These are phyloP conservation scores for Colletotrichum eremochloae DNA, from an alignment of 2,329 filamentous ascomycete genomes.

Conservation along the genomic window DNA sequence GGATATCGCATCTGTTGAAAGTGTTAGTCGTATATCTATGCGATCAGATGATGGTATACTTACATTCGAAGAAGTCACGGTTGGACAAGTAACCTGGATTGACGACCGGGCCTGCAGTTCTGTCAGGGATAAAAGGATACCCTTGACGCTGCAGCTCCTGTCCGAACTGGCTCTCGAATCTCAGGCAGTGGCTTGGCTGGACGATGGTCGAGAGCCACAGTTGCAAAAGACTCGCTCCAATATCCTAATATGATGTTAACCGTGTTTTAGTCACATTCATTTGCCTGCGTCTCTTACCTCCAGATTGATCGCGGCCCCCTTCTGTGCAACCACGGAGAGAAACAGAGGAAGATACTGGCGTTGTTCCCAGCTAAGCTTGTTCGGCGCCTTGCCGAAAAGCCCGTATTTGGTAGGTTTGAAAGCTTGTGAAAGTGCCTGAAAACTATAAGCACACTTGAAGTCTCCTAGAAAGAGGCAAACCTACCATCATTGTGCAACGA, in stretches of 20 bases:
- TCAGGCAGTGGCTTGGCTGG: slow-evolving; percentile 61
- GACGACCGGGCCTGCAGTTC: slow-evolving; percentile 52
- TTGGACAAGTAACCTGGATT: slow-evolving; percentile 64
- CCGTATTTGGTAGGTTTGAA: slow-evolving; percentile 63
- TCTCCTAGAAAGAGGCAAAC: slow-evolving; percentile 43
- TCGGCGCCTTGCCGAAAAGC: slow-evolving; percentile 61
- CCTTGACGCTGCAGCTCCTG: slow-evolving; percentile 58
- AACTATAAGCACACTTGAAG: slow-evolving; percentile 44
- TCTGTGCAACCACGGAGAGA: slow-evolving; percentile 60
- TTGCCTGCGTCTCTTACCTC: slow-evolving; percentile 47
- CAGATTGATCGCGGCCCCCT: slow-evolving; percentile 61
- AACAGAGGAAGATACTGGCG: slow-evolving; percentile 66
- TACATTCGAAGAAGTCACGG: slow-evolving; percentile 62
- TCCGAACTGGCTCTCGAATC: slow-evolving; percentile 65
- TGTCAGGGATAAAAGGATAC: slow-evolving; percentile 59
- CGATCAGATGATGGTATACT: slow-evolving; percentile 38
- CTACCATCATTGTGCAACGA: slow-evolving; percentile 57
- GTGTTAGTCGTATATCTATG: slow-evolving; percentile 7
- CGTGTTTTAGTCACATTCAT: not conserved
- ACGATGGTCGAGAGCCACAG: slow-evolving; percentile 67
- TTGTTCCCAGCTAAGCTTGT: slow-evolving; percentile 55
- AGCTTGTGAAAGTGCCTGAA: slow-evolving; percentile 57
- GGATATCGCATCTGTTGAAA: slow-evolving; percentile 53
- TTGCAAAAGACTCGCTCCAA: slow-evolving; percentile 60
- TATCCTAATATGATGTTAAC: slow-evolving; percentile 48